Evolutionary conservation across 2,329 filamentous ascomycete species (phyloP), one percentile per base, ranked within the genome.

Genomic region (Alternaria angustiovoidea): DNA sequence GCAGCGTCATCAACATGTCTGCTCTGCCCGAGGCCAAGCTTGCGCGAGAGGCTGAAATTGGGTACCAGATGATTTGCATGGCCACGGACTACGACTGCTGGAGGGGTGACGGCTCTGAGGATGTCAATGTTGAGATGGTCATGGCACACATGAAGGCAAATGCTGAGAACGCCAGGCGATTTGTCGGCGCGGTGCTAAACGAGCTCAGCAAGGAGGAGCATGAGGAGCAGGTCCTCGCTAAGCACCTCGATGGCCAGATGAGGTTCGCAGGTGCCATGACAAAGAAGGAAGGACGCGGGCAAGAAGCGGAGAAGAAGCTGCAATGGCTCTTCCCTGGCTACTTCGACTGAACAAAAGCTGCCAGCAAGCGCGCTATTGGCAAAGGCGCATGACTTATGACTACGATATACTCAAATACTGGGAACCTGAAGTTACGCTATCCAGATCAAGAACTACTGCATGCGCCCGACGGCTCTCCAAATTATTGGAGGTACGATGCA

Each of bases 61-160:
- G 91, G 36, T 98, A 98, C 81, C 93, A 96, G 83, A 96, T 97
- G 87, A 96, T 99, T 75, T 97, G 94, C 85, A 99, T 99, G 95
- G 92, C 93, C 34, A 99, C 95, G 28, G 95, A 99, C 83, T 99
- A 99, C 80, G 95, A 99, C 84, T 98, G 94, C 88, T 99, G 95
- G 95, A 91, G 94, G 76, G 88, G 87, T 20, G 87, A 86, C 49
- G 91, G 88, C 59, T 87, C 86, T 43, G 91, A 89, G 66, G 83
- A 87, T 62, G 95, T 99, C 64, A 94, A 93, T 63, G 95, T 99
- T 22, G 92, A 94, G 79, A 96, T 98, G 91, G 95, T 99, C 57
- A 92, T 97, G 89, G 91, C 88, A 62, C 92, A 96, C 81, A 99
- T 99, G 95, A 90, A 91, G 77, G 91, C 93, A 68, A 99, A 99